phyloP scores from a whole-genome alignment of 2,329 filamentous ascomycete genomes.

The Aspergillus fumigatiaffinis region DNA sequence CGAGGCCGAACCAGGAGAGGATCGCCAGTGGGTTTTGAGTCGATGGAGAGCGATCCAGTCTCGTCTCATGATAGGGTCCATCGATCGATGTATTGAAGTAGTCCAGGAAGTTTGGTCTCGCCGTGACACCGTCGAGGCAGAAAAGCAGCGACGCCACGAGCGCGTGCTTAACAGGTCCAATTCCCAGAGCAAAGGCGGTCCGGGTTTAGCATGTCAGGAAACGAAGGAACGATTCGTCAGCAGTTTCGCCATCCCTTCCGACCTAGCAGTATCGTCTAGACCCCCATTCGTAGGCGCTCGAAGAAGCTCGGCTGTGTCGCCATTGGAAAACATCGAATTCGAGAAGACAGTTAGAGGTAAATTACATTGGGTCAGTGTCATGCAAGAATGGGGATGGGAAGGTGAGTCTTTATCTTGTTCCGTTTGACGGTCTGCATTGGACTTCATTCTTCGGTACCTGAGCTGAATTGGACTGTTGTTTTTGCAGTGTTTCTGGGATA shows the following conservation, averaged over 20 bases:
- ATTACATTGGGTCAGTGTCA: conserved; percentile 67
- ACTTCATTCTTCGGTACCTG: conserved; percentile 2
- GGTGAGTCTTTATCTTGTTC: conserved; percentile 44
- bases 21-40: conserved; percentile 60
- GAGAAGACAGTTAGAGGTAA: conserved; percentile 63
- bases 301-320: conserved; percentile 28
- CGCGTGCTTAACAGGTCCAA: conserved; percentile 21
- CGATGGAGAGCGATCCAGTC: conserved; percentile 60
- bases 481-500: conserved; percentile 39
- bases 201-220: neutral
- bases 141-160: conserved; percentile 33
- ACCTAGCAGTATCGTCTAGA: conserved; percentile 7
- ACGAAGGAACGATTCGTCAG: neutral
- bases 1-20: conserved; percentile 57
- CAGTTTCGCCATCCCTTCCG: conserved; percentile 1
- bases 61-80: conserved; percentile 63
- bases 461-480: neutral
- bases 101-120: conserved; percentile 64
- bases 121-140: conserved; percentile 51
- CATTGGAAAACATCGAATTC: conserved; percentile 47
- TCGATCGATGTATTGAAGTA: conserved; percentile 63
- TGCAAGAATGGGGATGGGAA: conserved; percentile 71
- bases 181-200: conserved; percentile 7
- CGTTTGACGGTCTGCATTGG: neutral
- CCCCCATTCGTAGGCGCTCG: conserved; percentile 17